A percentile compares a stretch with the other conserved stretches of the same genome.
Conservation (phyloP, 495 filamentous ascomycete genomes). For the Aspergillus campestris region DNA sequence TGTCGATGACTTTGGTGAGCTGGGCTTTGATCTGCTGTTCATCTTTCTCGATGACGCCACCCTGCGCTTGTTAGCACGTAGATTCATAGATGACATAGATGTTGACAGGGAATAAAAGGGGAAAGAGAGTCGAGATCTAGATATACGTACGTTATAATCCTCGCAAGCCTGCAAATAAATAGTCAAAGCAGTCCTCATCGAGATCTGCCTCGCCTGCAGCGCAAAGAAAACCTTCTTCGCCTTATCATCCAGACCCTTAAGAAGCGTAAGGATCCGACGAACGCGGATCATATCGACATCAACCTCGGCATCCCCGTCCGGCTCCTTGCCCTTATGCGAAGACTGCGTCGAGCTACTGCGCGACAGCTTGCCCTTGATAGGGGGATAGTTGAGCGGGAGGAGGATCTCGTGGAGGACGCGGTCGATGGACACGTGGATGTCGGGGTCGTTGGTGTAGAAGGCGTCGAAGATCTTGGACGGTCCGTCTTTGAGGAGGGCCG, state of each 20-base stretch:
- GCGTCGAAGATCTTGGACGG: slow-evolving; percentile 81
- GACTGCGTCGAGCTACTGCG: slow-evolving; percentile 53
- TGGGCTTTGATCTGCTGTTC: slow-evolving; percentile 58
- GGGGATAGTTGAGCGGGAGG: slow-evolving; percentile 77
- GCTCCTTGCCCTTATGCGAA: slow-evolving; percentile 44
- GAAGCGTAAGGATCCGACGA: slow-evolving; percentile 73
- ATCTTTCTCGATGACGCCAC: slow-evolving; percentile 69
- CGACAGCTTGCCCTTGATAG: slow-evolving; percentile 58
- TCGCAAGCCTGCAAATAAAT: slow-evolving; percentile 73
- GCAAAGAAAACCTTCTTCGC: slow-evolving; percentile 83
- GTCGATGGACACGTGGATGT: slow-evolving; percentile 77
- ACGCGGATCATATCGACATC: slow-evolving; percentile 80
- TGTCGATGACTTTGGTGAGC: slow-evolving; percentile 58
- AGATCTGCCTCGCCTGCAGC: slow-evolving; percentile 66
- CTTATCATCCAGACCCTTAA: slow-evolving; percentile 67
- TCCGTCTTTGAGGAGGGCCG: slow-evolving; percentile 61
- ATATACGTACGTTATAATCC: slow-evolving; percentile 57
- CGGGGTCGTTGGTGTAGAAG: slow-evolving; percentile 82
- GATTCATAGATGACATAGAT: slow-evolving; percentile 1
- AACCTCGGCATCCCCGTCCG: slow-evolving; percentile 40
- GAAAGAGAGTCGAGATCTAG: not conserved
- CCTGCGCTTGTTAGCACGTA: slow-evolving; percentile 34
- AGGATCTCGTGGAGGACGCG: slow-evolving; percentile 79
- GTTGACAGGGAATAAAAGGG: not conserved
- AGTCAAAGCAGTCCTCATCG: slow-evolving; percentile 59